These are phyloP conservation scores for Purshia tridentata DNA, from an alignment of 306 rosid species.

Conservation along the genomic window DNA sequence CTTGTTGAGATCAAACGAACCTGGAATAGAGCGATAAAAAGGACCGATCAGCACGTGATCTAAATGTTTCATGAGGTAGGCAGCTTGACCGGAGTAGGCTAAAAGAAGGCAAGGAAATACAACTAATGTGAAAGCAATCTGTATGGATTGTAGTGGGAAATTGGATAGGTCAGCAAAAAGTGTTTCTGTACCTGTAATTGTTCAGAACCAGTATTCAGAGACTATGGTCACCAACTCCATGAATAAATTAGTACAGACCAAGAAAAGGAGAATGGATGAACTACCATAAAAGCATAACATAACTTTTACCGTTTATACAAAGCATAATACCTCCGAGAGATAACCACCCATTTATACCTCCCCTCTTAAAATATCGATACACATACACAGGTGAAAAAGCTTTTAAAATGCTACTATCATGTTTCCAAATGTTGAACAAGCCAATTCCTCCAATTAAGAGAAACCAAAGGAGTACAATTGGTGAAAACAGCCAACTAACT, in stretches of 20 bases:
- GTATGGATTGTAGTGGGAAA: constrained; percentile 91
- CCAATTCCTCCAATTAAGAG: constrained; percentile 93
- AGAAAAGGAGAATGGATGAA: not conserved
- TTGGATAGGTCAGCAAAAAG: constrained; percentile 87
- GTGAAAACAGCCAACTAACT: constrained; percentile 97
- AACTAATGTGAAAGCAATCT: constrained; percentile 81
- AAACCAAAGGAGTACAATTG: constrained; percentile 88
- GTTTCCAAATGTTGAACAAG: constrained; percentile 74
- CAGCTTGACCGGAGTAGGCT: constrained; percentile 23
- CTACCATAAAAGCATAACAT: not conserved
- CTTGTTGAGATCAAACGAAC: constrained; percentile 39
- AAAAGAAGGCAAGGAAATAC: constrained; percentile 95
- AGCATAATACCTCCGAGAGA: constrained; percentile 95
- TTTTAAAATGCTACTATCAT: constrained; percentile 64
- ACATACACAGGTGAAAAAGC: constrained; percentile 88
- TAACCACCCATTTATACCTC: constrained; percentile 68
- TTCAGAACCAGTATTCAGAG: constrained; percentile 26
- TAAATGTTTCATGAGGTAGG: constrained; percentile 42
- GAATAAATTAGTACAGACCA: constrained; percentile 2
- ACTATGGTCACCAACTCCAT: not conserved
- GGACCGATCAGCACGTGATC: constrained; percentile 42
- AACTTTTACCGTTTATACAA: constrained; percentile 73
- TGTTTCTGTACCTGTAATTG: constrained; percentile 87
- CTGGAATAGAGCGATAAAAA: constrained; percentile 91
- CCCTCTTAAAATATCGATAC: constrained; percentile 58